A percentile compares a stretch with the other conserved stretches of the same genome.
Conservation (phyloP, 176 grass and related monocot genomes). For the Rhipidocladum racemiflorum region DNA sequence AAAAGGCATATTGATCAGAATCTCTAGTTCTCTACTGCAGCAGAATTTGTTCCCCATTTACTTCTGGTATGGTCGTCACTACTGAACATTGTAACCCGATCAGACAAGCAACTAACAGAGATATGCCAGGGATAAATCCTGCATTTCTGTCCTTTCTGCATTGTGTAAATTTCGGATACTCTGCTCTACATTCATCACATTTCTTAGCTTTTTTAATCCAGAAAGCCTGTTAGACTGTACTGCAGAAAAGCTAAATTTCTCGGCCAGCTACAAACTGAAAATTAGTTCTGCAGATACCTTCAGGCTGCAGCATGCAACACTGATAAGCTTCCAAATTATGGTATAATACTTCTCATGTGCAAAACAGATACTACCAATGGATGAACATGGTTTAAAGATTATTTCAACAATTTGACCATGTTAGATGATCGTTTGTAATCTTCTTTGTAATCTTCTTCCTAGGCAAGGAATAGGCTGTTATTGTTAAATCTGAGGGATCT, state of each 20-base stretch:
- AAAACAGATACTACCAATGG: not conserved
- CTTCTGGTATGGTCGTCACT: not conserved
- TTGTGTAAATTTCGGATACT: not conserved
- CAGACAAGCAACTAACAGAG: not conserved
- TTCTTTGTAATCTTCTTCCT: no score
- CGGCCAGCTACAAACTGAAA: not conserved
- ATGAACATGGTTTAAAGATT: no score
- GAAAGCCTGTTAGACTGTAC: not conserved
- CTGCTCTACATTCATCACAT: not conserved
- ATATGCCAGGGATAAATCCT: constrained; percentile 31
- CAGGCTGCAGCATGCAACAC: not conserved
- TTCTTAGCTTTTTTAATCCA: not conserved
- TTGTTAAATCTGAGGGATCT: no score
- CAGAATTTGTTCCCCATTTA: constrained; percentile 18
- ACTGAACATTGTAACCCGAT: constrained; percentile 15
- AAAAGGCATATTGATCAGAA: not conserved
- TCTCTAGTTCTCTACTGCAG: not conserved
- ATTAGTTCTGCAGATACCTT: not conserved
- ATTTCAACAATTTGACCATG: no score
- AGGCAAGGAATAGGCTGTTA: no score
- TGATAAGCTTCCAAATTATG: not conserved
- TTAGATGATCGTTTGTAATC: no score
- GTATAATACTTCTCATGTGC: not conserved
- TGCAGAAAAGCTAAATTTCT: not conserved
- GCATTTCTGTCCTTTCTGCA: not conserved